Evolutionary conservation across 805 yeast species (phyloP), one percentile per base, ranked within the genome.

Genomic region (Lachancea waltii): DNA sequence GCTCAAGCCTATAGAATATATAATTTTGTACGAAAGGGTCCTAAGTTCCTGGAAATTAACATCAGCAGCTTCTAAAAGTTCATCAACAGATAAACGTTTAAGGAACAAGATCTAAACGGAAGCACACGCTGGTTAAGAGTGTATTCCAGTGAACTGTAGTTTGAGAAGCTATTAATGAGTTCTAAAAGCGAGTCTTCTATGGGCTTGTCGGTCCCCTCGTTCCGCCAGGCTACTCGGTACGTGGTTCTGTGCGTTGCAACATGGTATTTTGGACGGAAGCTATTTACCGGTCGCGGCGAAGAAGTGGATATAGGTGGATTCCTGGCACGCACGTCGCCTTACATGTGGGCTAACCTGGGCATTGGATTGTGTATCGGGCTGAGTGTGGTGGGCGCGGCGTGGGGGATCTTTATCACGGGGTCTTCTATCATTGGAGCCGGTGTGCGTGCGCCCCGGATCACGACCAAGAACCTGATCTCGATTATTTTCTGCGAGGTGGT

Each of bases 401-500:
- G 98, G 98, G 98, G 98, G 47, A 92, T 92, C 50, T 92, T 90
- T 62, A 75, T 92, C 45, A 90, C 97, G 2, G 98, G 98, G 28
- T 72, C 96, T 1, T 79, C 96, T 20, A 85, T 92, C 51, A 67
- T 92, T 45, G 98, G 98, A 52, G 98, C 98, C 3, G 98, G 98
- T 69, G 97, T 92, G 43, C 85, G 85, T 63, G 92, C 95, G 10
- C 98, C 98, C 36, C 73, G 97, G 60, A 94, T 92, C 59, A 89
- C 97, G 30, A 92, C 98, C 39, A 92, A 92, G 71, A 92, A 92
- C 63, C 75, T 92, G 60, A 94, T 92, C 48, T 84, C 95, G 29
- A 92, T 92, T 62, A 94, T 92, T 67, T 92, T 92, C 72, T 92
- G 98, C 73, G 98, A 92, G 68, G 98, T 92, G 52, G 98, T 92